Percentiles rank a stretch among this genome's conserved stretches.
Conservation (phyloP, 83 land plant species). For the Diphasiastrum complanatum region DNA sequence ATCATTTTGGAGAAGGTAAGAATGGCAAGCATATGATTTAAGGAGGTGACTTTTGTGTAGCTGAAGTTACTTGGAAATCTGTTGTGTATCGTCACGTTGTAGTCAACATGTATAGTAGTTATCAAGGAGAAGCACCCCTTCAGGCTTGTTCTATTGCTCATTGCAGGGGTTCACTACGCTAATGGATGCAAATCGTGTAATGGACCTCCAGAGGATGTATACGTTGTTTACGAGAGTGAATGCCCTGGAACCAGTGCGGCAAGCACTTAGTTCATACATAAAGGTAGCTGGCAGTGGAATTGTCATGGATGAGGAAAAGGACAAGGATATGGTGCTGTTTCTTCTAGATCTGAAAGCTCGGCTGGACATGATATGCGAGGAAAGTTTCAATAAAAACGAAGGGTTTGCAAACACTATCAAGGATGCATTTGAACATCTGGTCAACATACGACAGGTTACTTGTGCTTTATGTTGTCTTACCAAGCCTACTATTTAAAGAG, state of each 20-base stretch:
- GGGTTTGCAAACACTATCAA: conserved; percentile 85
- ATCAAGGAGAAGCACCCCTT: too few species aligned
- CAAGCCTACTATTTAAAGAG: too few species aligned
- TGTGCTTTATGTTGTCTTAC: background rate
- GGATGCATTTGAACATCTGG: conserved; percentile 97
- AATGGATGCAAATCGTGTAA: conserved; percentile 89
- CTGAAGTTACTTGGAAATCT: too few species aligned
- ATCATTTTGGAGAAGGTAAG: conserved; percentile 87
- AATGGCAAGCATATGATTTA: background rate
- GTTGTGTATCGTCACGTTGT: too few species aligned
- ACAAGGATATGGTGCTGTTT: conserved; percentile 85
- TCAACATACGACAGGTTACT: conserved; percentile 88
- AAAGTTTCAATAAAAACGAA: conserved; percentile 82
- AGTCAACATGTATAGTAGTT: too few species aligned
- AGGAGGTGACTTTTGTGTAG: too few species aligned
- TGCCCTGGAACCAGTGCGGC: conserved; percentile 74
- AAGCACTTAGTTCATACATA: conserved; percentile 77
- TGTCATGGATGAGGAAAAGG: conserved; percentile 98
- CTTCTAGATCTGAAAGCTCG: conserved; percentile 87
- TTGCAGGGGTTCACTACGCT: conserved; percentile 82
- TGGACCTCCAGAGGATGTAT: conserved; percentile 84
- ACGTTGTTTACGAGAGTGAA: conserved; percentile 66
- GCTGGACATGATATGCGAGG: conserved; percentile 91
- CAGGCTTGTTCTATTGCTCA: too few species aligned
- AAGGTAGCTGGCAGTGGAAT: conserved; percentile 78